Evolutionary conservation across 345 rosid species (phyloP).

Genomic region (Rhizophora mangle): DNA sequence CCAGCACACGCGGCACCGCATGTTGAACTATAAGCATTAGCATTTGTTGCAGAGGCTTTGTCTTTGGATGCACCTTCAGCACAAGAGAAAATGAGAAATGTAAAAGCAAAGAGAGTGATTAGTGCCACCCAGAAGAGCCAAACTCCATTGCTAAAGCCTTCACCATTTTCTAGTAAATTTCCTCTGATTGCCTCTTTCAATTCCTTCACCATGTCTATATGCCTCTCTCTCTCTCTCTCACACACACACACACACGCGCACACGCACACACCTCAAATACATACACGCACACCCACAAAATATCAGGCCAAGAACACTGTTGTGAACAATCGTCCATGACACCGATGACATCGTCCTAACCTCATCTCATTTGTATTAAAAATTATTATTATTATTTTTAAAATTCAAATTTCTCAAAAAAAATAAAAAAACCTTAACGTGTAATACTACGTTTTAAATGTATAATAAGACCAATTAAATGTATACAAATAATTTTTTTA

Average conservation of each 20-base stretch:
- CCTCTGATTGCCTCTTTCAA: constrained; percentile 16
- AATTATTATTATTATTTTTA: too few species aligned
- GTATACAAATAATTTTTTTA: too few species aligned
- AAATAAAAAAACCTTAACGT: constrained; percentile 19
- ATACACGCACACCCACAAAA: not conserved
- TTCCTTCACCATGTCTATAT: constrained; percentile 29
- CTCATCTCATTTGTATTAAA: too few species aligned
- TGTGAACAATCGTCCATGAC: too few species aligned
- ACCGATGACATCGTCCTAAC: too few species aligned
- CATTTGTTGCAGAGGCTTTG: constrained; percentile 27
- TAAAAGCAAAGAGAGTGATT: constrained; percentile 32
- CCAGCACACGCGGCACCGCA: constrained; percentile 48
- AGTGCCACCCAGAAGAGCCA: constrained; percentile 34
- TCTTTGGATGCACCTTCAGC: constrained; percentile 53
- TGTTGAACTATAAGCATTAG: constrained; percentile 25
- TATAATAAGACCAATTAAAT: too few species aligned
- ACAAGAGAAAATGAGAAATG: constrained; percentile 39
- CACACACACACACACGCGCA: too few species aligned
- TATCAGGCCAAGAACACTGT: not conserved
- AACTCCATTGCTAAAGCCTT: constrained; percentile 13
- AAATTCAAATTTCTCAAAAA: too few species aligned
- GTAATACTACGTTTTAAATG: too few species aligned
- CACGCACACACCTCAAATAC: too few species aligned
- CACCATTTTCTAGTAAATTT: constrained; percentile 2
- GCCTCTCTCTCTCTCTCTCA: not conserved